These are phyloP conservation scores for Wallacemonas sp. DNA, from an alignment of 208 protist genomes.

Conservation along the genomic window DNA sequence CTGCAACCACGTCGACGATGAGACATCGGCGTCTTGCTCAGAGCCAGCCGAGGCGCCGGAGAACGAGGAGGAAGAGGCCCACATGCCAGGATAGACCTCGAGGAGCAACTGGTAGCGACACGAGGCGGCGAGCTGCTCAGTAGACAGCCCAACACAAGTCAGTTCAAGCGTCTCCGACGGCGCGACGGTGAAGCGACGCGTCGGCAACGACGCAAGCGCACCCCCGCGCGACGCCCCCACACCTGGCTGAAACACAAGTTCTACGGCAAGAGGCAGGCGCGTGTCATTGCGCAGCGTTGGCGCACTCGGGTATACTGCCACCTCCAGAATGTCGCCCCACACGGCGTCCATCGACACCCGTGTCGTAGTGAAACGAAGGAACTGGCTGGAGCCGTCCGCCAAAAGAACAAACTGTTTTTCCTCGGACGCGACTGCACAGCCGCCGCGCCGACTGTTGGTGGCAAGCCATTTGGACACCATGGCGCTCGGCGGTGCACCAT, in stretches of 20 bases:
- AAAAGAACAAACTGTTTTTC: conserved; percentile 7
- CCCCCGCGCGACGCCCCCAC: no score
- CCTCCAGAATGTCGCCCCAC: background rate
- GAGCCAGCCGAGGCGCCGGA: background rate
- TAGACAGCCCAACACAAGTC: background rate
- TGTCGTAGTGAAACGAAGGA: background rate
- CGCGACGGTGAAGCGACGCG: background rate
- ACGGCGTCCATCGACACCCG: background rate
- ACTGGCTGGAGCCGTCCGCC: conserved; percentile 3
- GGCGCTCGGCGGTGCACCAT: background rate
- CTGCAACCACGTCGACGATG: background rate
- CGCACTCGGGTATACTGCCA: background rate
- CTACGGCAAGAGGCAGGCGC: background rate
- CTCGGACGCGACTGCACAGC: background rate
- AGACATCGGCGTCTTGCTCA: no score
- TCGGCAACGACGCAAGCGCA: background rate
- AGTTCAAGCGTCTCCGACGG: background rate
- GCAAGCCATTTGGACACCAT: background rate
- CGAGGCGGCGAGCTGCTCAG: background rate
- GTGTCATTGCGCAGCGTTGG: conserved; percentile 1
- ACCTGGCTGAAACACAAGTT: background rate
- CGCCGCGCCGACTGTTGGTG: background rate
- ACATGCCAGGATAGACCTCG: conserved; percentile 4
- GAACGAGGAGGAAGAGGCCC: no score
- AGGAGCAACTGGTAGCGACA: background rate